Conservation (phyloP, 2,329 filamentous ascomycete genomes). For the Colletotrichum chrysophilum region DNA sequence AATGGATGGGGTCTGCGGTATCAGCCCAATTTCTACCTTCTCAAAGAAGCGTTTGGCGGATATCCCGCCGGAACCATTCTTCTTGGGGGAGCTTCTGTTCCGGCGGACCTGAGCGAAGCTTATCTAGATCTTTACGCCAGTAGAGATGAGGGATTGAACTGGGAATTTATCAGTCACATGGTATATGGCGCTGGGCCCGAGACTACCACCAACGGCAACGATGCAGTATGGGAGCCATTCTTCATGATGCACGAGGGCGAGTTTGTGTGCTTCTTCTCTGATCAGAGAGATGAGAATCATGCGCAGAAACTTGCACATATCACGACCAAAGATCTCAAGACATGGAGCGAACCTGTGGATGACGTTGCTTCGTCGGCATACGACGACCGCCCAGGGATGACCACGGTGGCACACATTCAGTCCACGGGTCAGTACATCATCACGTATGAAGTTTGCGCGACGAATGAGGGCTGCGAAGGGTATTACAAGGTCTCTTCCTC, state of each 20-base stretch:
- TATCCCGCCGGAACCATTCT: constrained; percentile 68
- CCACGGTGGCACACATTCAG: background rate
- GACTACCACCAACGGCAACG: constrained; percentile 65
- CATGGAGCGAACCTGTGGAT: constrained; percentile 60
- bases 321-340: constrained; percentile 60
- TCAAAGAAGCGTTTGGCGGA: constrained; percentile 60
- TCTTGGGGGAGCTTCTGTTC: constrained; percentile 64
- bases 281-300: constrained; percentile 69
- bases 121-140: constrained; percentile 74
- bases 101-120: constrained; percentile 63
- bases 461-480: background rate
- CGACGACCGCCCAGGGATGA: constrained; percentile 28
- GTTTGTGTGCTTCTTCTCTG: constrained; percentile 72
- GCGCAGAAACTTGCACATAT: constrained; percentile 76
- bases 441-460: background rate
- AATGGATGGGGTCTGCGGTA: constrained; percentile 71
- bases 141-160: constrained; percentile 62
- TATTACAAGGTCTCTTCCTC: background rate
- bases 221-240: constrained; percentile 77
- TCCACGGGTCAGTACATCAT: background rate
- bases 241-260: constrained; percentile 57
- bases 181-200: constrained; percentile 64
- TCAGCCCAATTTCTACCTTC: constrained; percentile 71
- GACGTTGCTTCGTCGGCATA: background rate
- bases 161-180: constrained; percentile 71